These are phyloP conservation scores for Trifolium subterraneum DNA, from an alignment of 306 rosid species.

Conservation along the genomic window DNA sequence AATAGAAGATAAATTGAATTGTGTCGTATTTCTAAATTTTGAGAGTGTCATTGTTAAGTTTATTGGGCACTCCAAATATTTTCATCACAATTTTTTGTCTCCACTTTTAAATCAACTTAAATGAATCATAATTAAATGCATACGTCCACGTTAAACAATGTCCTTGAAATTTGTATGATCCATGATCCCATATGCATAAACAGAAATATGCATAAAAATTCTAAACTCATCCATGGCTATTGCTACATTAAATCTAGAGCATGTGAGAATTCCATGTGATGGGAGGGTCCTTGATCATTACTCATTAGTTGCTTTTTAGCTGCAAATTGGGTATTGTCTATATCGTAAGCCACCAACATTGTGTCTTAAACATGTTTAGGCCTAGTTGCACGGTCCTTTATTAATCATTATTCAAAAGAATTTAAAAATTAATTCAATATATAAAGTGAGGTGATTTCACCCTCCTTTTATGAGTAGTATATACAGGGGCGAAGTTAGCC, in stretches of 20 bases:
- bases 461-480: too few species aligned
- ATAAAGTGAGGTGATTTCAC: too few species aligned
- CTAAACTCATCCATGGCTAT: neutral
- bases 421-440: too few species aligned
- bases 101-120: too few species aligned
- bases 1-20: neutral
- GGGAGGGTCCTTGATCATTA: conserved; percentile 38
- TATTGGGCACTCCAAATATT: too few species aligned
- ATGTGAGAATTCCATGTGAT: conserved; percentile 59
- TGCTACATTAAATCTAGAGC: conserved; percentile 35
- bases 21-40: neutral
- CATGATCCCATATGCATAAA: conserved; percentile 2
- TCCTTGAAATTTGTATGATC: conserved; percentile 2
- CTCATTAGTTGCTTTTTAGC: conserved; percentile 38
- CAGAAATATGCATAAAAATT: neutral
- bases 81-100: too few species aligned
- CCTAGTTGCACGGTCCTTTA: conserved; percentile 31
- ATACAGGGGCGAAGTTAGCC: too few species aligned
- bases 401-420: conserved; percentile 26
- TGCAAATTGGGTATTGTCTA: conserved; percentile 44
- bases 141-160: neutral
- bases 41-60: too few species aligned
- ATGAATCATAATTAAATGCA: too few species aligned
- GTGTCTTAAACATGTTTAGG: conserved; percentile 40
- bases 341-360: conserved; percentile 41